Conservation (phyloP, 768 basidiomycete genomes). For the Inosperma sp. region DNA sequence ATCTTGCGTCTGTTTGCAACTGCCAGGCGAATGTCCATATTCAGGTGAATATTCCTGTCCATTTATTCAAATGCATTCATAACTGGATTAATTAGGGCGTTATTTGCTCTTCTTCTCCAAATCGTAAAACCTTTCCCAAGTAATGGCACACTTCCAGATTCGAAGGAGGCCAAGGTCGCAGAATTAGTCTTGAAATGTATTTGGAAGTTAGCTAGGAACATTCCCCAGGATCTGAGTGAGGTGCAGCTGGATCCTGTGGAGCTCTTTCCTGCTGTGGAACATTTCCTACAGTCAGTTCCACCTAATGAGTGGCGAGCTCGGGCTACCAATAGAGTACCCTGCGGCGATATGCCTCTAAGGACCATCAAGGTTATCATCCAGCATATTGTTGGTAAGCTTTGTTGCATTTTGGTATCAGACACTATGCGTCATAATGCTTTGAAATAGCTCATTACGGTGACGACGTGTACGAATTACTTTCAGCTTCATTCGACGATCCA, state of each 20-base stretch:
- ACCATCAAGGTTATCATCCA: constrained; percentile 99
- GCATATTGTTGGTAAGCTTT: constrained; percentile 83
- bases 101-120: constrained; percentile 78
- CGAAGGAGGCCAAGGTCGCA: constrained; percentile 82
- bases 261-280: constrained; percentile 87
- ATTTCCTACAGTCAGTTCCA: constrained; percentile 88
- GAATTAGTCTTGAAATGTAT: constrained; percentile 94
- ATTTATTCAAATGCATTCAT: constrained; percentile 12
- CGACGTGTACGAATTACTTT: constrained; percentile 86
- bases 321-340: constrained; percentile 85
- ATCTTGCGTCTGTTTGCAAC: constrained; percentile 91
- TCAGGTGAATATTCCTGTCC: constrained; percentile 54
- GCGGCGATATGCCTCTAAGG: constrained; percentile 95
- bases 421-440: constrained; percentile 11
- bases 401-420: background rate
- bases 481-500: constrained; percentile 90
- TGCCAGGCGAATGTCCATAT: constrained; percentile 83
- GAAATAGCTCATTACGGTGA: constrained; percentile 73
- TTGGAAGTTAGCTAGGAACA: constrained; percentile 95
- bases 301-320: constrained; percentile 96
- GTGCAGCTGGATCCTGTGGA: constrained; percentile 79
- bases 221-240: constrained; percentile 85
- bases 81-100: constrained; percentile 42
- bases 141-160: constrained; percentile 65
- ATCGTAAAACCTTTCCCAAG: constrained; percentile 81